A percentile compares a stretch with the other conserved stretches of the same genome.
Conservation (phyloP, 169 alveolate genomes). For the Plasmodium malariae region DNA sequence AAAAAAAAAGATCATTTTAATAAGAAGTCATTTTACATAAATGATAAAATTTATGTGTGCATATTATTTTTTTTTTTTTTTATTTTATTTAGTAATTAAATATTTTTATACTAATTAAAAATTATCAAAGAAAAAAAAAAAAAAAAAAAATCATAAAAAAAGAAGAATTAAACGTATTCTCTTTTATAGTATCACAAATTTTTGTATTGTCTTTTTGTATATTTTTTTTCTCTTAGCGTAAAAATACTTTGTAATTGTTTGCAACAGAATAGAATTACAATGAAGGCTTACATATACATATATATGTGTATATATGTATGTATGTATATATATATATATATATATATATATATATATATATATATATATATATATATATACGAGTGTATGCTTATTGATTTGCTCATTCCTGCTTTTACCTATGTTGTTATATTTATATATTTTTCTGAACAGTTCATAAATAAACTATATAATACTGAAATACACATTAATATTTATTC, state of each 20-base stretch:
- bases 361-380: conserved; percentile 2
- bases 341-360: conserved; percentile 12
- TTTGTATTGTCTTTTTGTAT: conserved; percentile 12
- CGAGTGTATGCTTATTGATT: neutral
- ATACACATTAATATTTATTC: conserved; percentile 19
- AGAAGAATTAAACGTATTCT: neutral
- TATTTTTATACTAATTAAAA: conserved; percentile 9
- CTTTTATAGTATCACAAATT: conserved; percentile 9
- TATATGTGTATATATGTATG: neutral
- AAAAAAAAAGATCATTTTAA: neutral
- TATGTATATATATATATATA: conserved; percentile 1
- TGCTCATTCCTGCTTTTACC: neutral
- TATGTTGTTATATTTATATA: neutral
- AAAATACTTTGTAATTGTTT: conserved; percentile 8
- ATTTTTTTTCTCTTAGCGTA: conserved; percentile 5
- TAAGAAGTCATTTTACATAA: conserved; percentile 11
- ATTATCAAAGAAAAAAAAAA: neutral
- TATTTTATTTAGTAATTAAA: neutral
- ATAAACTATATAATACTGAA: conserved; percentile 24
- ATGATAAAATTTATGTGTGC: conserved; percentile 27
- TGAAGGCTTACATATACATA: neutral
- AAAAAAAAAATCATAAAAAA: neutral
- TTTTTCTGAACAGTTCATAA: conserved; percentile 58
- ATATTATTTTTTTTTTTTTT: conserved; percentile 10
- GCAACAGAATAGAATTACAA: conserved; percentile 8